Base-by-base conservation (phyloP, 345 rosid genomes). In the sweet orange (Citrus sinensis) region DNA sequence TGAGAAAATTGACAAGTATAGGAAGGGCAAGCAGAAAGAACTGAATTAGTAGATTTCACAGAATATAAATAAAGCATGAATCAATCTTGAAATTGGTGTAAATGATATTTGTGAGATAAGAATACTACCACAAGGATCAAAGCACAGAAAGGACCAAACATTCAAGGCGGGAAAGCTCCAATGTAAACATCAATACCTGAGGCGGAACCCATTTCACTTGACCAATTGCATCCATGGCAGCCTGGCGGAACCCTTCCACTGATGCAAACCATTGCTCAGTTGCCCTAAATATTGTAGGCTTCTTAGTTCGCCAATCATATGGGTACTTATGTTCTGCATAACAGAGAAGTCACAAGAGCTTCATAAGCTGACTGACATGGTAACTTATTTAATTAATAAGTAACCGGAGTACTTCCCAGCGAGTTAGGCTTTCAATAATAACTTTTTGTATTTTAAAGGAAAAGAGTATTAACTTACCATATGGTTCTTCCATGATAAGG, bases 191-290 rank as follows among this genome's bases (percentile, higher is more conserved):
- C 37, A 25, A 79, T 89, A 95, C 99, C 99, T 95, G 99, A 67
- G 92, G 81, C 46, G 99, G 98, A 79, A 92, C 77, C 99, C 99
- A 95, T 81, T 92, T 93, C 46, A 95, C 96, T 42, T 83, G 85
- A 61, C 85, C 81, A 86, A 95, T 91, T 76, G 99, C 97, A 81
- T 90, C 94, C 94, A 92, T 85, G 56, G 97, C 90, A 73, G 91
- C 92, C 65, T 79, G 79, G 29, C 93, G 97, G 76, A 92, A 93
- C 74, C 96, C 97, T 86, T 92, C 99, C 69, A 95, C 97, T 22
- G 99, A 95, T 80, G 99, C 99, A 90, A 95, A 95, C 99, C 99
- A 95, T 80, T 95, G 99, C 87, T 95, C 97, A 63, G 99, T 95
- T 24, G 97, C 99, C 86, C 99, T 91, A 90, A 92, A 93, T 83